Evolutionary conservation across 2,329 filamentous ascomycete genomes (phyloP).

Genomic region (Diaporthe destruens): DNA sequence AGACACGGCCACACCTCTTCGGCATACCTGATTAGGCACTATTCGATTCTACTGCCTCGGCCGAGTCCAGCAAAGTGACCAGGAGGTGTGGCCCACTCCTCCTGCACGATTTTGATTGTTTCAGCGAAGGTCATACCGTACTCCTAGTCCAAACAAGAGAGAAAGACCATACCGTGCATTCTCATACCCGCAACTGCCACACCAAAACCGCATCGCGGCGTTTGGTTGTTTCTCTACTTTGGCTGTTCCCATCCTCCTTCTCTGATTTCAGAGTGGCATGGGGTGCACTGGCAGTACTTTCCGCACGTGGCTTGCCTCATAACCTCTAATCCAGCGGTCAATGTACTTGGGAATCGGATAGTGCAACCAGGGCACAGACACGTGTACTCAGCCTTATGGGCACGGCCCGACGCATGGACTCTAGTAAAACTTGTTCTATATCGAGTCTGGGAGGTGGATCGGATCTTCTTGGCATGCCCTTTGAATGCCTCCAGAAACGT

Average conservation of each 20-base stretch:
- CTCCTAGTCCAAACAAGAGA: neutral
- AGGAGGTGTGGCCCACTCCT: neutral
- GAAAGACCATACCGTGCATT: neutral
- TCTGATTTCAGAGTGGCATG: neutral
- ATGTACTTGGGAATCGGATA: neutral
- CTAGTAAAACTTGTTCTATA: neutral
- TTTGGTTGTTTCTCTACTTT: neutral
- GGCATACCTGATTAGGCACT: neutral
- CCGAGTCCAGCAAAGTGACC: no score
- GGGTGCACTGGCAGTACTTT: neutral
- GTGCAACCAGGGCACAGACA: neutral
- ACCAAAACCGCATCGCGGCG: neutral
- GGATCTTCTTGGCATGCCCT: no score
- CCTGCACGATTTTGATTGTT: neutral
- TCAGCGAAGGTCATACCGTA: neutral
- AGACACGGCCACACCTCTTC: neutral
- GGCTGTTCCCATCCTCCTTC: neutral
- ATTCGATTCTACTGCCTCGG: neutral
- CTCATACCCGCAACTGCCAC: neutral
- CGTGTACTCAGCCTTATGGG: neutral
- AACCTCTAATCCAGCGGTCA: neutral
- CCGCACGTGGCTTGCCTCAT: slow-evolving; percentile 2
- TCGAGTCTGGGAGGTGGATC: neutral
- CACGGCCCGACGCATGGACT: neutral
- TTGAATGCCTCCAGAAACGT: neutral